These are phyloP conservation scores for Yamadazyma triangularis DNA, from an alignment of 1,139 yeast genomes.

Conservation along the genomic window DNA sequence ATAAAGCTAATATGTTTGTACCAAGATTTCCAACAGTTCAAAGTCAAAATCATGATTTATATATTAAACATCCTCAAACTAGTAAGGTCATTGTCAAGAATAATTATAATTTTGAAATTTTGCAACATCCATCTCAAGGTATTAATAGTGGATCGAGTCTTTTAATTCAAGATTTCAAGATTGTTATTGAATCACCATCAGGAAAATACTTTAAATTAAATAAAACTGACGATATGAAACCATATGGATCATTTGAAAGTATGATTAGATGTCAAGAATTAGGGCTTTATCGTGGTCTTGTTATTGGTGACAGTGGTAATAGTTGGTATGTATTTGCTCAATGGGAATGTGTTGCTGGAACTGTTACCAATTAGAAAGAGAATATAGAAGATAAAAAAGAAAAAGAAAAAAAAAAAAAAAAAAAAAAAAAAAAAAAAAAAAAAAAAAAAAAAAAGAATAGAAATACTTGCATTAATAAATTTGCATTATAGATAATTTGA, in stretches of 20 bases:
- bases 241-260: conserved; percentile 55
- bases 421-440: too few species aligned
- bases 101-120: conserved; percentile 59
- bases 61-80: conserved; percentile 81
- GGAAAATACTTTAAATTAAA: conserved; percentile 68
- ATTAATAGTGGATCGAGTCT: conserved; percentile 31
- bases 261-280: conserved; percentile 59
- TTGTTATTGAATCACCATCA: conserved; percentile 79
- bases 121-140: conserved; percentile 63
- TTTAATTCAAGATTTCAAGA: conserved; percentile 43
- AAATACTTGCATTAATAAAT: too few species aligned
- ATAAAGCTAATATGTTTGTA: conserved; percentile 56
- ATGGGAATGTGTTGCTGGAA: conserved; percentile 60
- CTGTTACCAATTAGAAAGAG: conserved; percentile 13
- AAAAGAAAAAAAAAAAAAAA: too few species aligned
- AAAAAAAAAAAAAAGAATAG: too few species aligned
- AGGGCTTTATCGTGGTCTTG: conserved; percentile 82
- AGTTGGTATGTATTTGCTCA: conserved; percentile 92
- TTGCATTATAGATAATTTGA: too few species aligned
- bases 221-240: conserved; percentile 40
- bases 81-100: conserved; percentile 52
- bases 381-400: too few species aligned
- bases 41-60: conserved; percentile 68
- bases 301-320: conserved; percentile 71
- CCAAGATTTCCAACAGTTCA: conserved; percentile 69